Evolutionary conservation across 2,329 filamentous ascomycete genomes (phyloP), one percentile per base, ranked within the genome.

Genomic region (Fusarium palustre): DNA sequence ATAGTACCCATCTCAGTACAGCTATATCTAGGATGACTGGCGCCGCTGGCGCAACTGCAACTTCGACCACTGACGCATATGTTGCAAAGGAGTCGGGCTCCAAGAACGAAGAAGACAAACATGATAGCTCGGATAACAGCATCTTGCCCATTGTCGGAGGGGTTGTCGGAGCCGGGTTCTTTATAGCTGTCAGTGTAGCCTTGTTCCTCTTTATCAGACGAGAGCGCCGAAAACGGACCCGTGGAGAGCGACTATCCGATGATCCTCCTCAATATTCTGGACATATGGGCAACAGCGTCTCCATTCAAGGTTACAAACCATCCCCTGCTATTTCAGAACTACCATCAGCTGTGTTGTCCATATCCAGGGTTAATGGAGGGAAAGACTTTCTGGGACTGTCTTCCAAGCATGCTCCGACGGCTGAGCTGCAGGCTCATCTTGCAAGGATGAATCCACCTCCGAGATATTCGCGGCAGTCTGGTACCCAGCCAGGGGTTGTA

Each of bases 191-290:
- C 7, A 76, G 76, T 8, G 73, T 68, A 1, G 77, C 76, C 0
- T 64, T 76, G 0, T 76, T 79, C 25, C 76, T 84, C 56, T 78
- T 83, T 70, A 76, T 82, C 42, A 70, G 80, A 25, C 78, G 74
- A 42, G 76, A 72, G 38, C 78, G 76, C 31, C 77, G 74, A 28
- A 73, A 64, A 24, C 39, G 71, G n/a, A 43, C 45, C 12, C 60
- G 60, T 20, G 76, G 74, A 38, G 64, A 75, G 25, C 57, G 70
- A 34, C 60, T 78, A 22, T 56, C 59, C 16, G 49, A 66, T 11
- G 42, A 70, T 36, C 57, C 60, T 24, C 54, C 74, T 12, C 64
- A 73, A 6, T 71, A 72, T 55, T 70, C 69, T 18, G 78, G 79
- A 5, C 80, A 79, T 54, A 75, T 67, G 57, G 73, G 69, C 4